Conservation (phyloP, 768 basidiomycete genomes). For the Naganishia antarctica region DNA sequence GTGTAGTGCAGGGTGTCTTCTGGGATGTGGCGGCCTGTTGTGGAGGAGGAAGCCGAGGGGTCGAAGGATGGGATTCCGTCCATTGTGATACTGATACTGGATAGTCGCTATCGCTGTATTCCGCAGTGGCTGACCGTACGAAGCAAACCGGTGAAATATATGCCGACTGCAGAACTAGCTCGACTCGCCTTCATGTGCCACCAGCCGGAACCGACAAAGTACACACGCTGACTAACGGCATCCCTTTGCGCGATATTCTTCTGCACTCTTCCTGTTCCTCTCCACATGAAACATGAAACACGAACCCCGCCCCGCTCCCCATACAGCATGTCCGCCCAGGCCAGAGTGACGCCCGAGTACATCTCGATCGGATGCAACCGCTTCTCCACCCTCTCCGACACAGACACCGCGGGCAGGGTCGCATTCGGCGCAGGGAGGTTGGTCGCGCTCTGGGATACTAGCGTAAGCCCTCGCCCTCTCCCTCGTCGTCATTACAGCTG, state of each 20-base stretch:
- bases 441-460: constrained; percentile 60
- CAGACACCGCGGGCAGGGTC: constrained; percentile 44
- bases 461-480: constrained; percentile 48
- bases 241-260: background rate
- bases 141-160: background rate
- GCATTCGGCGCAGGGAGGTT: constrained; percentile 60
- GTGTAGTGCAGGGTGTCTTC: constrained; percentile 79
- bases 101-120: no score
- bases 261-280: background rate
- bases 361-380: constrained; percentile 47
- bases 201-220: background rate
- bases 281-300: no score
- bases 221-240: background rate
- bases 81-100: no score
- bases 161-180: no score
- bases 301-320: no score
- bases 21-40: constrained; percentile 53
- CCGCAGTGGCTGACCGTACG: no score
- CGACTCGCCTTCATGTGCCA: no score
- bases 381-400: constrained; percentile 39
- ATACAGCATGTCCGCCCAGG: no score
- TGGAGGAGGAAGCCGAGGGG: no score
- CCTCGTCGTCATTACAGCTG: no score
- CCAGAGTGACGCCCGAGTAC: constrained; percentile 30
- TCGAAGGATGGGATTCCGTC: no score